Conservation (phyloP, 106 monocot species). For the Apostasia shenzhenica region DNA sequence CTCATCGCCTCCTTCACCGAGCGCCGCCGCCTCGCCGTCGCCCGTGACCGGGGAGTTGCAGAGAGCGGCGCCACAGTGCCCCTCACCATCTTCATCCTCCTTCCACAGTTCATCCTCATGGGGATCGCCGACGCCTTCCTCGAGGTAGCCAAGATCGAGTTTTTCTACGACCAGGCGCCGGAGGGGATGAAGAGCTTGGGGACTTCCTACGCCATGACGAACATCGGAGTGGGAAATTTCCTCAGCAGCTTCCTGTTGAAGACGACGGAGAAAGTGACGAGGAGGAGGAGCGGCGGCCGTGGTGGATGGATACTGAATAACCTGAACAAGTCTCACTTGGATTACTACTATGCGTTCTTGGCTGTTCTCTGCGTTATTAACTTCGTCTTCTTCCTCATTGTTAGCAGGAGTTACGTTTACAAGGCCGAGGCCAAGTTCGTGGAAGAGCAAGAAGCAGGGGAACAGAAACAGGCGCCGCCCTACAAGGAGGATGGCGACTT, state of each 20-base stretch:
- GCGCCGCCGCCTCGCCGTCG: constrained; percentile 10
- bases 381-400: constrained; percentile 17
- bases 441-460: too few species aligned
- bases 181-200: constrained; percentile 44
- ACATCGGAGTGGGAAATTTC: constrained; percentile 6
- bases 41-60: constrained; percentile 1
- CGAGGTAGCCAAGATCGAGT: constrained; percentile 16
- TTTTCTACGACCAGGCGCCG: constrained; percentile 51
- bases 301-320: constrained; percentile 9
- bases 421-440: too few species aligned
- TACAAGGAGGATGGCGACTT: too few species aligned
- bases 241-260: neutral
- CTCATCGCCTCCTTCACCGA: constrained; percentile 23
- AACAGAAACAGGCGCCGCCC: too few species aligned
- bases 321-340: constrained; percentile 1
- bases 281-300: too few species aligned
- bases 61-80: neutral
- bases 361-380: constrained; percentile 17
- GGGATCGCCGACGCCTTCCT: constrained; percentile 18
- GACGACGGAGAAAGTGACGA: neutral
- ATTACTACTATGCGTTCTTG: constrained; percentile 17
- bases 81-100: constrained; percentile 8
- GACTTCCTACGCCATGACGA: neutral
- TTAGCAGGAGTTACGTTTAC: too few species aligned
- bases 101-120: constrained; percentile 18